phyloP scores from a whole-genome alignment of 2,329 filamentous ascomycete species.

The Rutstroemia sp. region DNA sequence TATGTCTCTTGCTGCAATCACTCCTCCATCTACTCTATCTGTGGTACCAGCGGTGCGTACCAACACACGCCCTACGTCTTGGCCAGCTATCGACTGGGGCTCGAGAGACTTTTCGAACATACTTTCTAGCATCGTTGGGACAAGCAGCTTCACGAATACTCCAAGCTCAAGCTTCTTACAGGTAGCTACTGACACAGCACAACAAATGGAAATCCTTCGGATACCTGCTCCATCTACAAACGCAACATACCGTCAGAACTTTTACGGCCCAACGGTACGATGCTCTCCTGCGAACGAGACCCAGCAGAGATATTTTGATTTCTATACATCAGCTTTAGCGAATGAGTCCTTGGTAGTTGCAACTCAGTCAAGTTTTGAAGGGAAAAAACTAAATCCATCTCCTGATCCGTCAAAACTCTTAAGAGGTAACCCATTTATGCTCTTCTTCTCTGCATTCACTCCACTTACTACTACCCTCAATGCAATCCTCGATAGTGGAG shows the following conservation, averaged over 20 bases:
- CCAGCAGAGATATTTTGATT: background rate
- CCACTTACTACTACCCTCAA: background rate
- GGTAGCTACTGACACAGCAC: background rate
- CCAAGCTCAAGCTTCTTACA: background rate
- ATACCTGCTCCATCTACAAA: background rate
- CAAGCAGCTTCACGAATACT: background rate
- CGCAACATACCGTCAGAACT: background rate
- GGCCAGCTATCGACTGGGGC: background rate
- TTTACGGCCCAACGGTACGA: background rate
- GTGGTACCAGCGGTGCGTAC: background rate
- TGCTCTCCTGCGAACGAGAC: background rate
- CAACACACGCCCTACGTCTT: background rate
- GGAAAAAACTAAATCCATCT: background rate
- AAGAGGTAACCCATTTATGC: background rate
- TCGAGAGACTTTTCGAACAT: background rate
- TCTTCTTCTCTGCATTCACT: background rate
- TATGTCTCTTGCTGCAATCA: constrained; percentile 2
- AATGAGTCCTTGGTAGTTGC: background rate
- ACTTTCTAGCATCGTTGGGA: background rate
- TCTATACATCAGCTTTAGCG: background rate
- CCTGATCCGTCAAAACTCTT: background rate
- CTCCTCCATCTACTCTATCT: constrained; percentile 4
- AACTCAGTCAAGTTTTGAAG: background rate
- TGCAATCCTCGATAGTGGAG: background rate
- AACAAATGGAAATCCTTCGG: background rate